Conservation (phyloP, 75 land plant genomes). For the Larix kaempferi region DNA sequence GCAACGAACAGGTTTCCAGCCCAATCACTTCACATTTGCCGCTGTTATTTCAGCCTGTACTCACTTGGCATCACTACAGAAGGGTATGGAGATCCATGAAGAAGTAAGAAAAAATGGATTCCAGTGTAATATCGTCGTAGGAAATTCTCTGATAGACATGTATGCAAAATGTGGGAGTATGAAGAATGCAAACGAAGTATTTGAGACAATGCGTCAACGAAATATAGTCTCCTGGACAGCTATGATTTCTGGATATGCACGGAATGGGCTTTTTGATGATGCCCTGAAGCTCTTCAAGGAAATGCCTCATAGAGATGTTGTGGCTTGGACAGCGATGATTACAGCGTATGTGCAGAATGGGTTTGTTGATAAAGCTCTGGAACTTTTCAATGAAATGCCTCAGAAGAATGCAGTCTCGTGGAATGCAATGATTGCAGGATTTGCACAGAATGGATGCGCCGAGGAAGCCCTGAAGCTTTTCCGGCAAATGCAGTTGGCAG, state of each 20-base stretch:
- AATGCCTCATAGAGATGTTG: neutral
- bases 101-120: neutral
- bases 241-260: neutral
- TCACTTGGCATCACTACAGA: slow-evolving; percentile 12
- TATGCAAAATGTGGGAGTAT: slow-evolving; percentile 20
- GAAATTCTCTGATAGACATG: slow-evolving; percentile 7
- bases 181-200: slow-evolving; percentile 5
- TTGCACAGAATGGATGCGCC: slow-evolving; percentile 3
- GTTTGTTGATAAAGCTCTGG: slow-evolving; percentile 18
- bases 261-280: neutral
- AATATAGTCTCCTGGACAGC: slow-evolving; percentile 13
- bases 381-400: slow-evolving; percentile 32
- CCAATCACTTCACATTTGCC: slow-evolving; percentile 42
- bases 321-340: neutral
- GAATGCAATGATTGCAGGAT: slow-evolving; percentile 19
- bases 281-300: neutral
- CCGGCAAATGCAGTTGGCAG: slow-evolving; percentile 9
- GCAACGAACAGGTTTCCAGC: slow-evolving; percentile 22
- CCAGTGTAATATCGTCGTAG: neutral
- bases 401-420: slow-evolving; percentile 47
- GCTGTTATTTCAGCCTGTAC: slow-evolving; percentile 37
- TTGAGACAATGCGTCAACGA: slow-evolving; percentile 14
- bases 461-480: slow-evolving; percentile 33
- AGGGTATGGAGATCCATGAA: slow-evolving; percentile 31
- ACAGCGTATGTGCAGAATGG: slow-evolving; percentile 9